These are phyloP conservation scores for Suhomyces yuchorum DNA, from an alignment of 1,139 yeast genomes.

Conservation along the genomic window DNA sequence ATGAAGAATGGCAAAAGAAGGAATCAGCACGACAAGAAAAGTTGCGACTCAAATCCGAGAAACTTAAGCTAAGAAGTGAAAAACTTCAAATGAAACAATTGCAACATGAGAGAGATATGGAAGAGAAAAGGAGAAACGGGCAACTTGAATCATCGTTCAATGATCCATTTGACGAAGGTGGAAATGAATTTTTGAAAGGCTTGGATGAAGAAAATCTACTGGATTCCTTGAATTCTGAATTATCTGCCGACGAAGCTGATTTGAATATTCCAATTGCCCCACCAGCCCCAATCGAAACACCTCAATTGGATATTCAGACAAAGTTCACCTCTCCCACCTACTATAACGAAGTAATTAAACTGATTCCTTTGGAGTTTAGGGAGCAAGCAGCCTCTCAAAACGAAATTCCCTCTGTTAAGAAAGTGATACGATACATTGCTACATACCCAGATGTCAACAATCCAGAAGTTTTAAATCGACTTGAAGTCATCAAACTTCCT, in stretches of 20 bases:
- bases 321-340: slow-evolving; percentile 40
- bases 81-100: slow-evolving; percentile 19
- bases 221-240: slow-evolving; percentile 11
- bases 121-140: slow-evolving; percentile 15
- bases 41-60: slow-evolving; percentile 14
- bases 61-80: slow-evolving; percentile 18
- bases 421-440: slow-evolving; percentile 38
- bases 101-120: slow-evolving; percentile 16
- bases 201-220: slow-evolving; percentile 11
- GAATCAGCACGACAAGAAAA: slow-evolving; percentile 25
- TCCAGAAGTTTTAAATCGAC: slow-evolving; percentile 39
- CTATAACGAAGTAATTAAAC: slow-evolving; percentile 35
- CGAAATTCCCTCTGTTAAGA: slow-evolving; percentile 31
- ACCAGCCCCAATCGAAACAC: slow-evolving; percentile 26
- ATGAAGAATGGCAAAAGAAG: slow-evolving; percentile 22
- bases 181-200: slow-evolving; percentile 16
- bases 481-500: slow-evolving; percentile 48
- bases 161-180: slow-evolving; percentile 22
- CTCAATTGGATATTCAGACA: slow-evolving; percentile 22
- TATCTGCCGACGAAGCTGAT: slow-evolving; percentile 14
- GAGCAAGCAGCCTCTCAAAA: slow-evolving; percentile 15
- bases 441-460: slow-evolving; percentile 36
- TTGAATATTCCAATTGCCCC: slow-evolving; percentile 22
- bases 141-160: slow-evolving; percentile 23
- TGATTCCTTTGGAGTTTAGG: slow-evolving; percentile 40